Conservation (phyloP, 108 stramenopile species). For the Nitzschia sp. region DNA sequence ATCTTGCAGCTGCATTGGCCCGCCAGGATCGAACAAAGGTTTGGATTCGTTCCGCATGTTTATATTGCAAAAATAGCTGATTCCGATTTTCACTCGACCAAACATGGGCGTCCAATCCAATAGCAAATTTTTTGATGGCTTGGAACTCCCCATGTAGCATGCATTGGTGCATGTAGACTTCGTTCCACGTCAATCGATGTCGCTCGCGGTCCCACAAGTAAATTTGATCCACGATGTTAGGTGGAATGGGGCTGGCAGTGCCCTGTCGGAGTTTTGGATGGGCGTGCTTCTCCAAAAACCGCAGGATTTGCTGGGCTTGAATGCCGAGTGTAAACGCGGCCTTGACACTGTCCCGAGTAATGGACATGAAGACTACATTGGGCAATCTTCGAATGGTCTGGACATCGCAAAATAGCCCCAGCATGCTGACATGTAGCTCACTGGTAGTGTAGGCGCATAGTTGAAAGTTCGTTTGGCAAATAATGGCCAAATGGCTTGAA, state of each 20-base stretch:
- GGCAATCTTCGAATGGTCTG: slow-evolving; percentile 75
- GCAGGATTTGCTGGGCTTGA: slow-evolving; percentile 78
- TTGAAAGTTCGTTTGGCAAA: slow-evolving; percentile 93
- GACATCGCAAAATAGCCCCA: slow-evolving; percentile 88
- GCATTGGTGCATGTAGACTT: slow-evolving; percentile 72
- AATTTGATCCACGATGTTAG: slow-evolving; percentile 90
- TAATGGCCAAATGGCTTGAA: slow-evolving; percentile 77
- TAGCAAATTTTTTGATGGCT: slow-evolving; percentile 62
- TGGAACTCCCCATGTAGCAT: slow-evolving; percentile 66
- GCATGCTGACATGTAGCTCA: slow-evolving; percentile 81
- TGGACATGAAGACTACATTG: slow-evolving; percentile 80
- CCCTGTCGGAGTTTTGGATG: slow-evolving; percentile 76
- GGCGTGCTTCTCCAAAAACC: slow-evolving; percentile 88
- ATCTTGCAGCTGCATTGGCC: slow-evolving; percentile 46
- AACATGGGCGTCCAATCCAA: slow-evolving; percentile 53
- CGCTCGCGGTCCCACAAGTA: slow-evolving; percentile 86
- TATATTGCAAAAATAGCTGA: slow-evolving; percentile 59
- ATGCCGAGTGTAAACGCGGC: slow-evolving; percentile 80
- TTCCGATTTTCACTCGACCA: slow-evolving; percentile 69
- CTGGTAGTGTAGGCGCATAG: slow-evolving; percentile 87
- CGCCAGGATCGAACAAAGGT: slow-evolving; percentile 76
- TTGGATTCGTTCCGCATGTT: slow-evolving; percentile 57
- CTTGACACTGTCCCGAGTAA: slow-evolving; percentile 85
- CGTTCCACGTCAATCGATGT: slow-evolving; percentile 69
- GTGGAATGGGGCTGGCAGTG: slow-evolving; percentile 60